Percentiles rank a stretch among this genome's conserved stretches.
These are phyloP conservation scores for Phytophthora ramorum DNA, from an alignment of 352 stramenopile genomes.

Conservation along the genomic window DNA sequence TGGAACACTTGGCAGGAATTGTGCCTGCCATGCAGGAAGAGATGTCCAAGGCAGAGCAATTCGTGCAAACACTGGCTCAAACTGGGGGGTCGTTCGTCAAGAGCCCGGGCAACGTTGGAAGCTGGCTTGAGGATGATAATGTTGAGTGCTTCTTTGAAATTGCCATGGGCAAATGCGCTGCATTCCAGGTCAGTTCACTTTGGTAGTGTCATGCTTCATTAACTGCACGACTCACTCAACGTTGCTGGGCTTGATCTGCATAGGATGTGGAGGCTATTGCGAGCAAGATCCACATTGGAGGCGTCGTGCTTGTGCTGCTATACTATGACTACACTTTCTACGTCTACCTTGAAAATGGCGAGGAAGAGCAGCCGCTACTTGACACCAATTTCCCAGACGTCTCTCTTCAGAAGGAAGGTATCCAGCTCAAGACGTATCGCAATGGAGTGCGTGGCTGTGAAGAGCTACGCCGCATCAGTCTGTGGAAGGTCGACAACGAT, in stretches of 20 bases:
- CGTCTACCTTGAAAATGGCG: constrained; percentile 88
- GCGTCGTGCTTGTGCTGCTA: constrained; percentile 92
- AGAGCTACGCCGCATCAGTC: constrained; percentile 73
- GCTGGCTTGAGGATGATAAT: constrained; percentile 92
- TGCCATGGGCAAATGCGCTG: constrained; percentile 69
- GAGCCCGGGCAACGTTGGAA: constrained; percentile 50
- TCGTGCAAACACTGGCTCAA: constrained; percentile 70
- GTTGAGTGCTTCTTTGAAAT: constrained; percentile 95
- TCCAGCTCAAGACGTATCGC: constrained; percentile 88
- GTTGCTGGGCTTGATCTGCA: constrained; percentile 5
- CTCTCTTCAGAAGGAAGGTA: constrained; percentile 84
- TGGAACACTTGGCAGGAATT: constrained; percentile 87
- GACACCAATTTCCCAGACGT: constrained; percentile 95
- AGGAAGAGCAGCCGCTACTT: constrained; percentile 92
- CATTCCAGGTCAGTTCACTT: constrained; percentile 55
- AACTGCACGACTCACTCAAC: not conserved
- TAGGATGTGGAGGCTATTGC: constrained; percentile 93
- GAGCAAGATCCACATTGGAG: constrained; percentile 94
- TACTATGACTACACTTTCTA: constrained; percentile 94
- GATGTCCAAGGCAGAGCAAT: constrained; percentile 82
- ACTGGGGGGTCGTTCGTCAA: constrained; percentile 66
- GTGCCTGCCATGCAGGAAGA: constrained; percentile 90
- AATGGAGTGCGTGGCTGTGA: constrained; percentile 69
- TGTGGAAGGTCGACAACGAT: constrained; percentile 86
- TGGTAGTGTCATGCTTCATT: not conserved